A percentile compares a stretch with the other conserved stretches of the same genome.
Conservation (phyloP, 192 early-diverging fungal genomes). For the Dissophora ornata region DNA sequence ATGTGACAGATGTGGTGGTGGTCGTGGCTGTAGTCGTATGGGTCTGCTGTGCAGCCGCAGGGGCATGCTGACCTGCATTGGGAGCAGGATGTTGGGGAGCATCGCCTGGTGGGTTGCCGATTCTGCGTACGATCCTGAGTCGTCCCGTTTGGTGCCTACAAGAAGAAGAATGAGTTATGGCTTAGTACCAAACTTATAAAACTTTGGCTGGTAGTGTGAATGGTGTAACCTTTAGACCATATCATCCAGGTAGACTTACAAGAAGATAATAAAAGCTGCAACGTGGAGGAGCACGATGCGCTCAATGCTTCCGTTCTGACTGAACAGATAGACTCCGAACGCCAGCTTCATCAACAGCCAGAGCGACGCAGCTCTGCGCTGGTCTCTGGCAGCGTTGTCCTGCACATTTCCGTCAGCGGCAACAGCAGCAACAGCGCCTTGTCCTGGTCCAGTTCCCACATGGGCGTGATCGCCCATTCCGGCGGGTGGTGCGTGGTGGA, state of each 20-base stretch:
- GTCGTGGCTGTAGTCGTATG: conserved; percentile 11
- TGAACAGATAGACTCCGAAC: conserved; percentile 69
- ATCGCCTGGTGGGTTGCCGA: conserved; percentile 42
- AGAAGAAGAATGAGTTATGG: background rate
- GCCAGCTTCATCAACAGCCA: conserved; percentile 72
- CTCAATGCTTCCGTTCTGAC: conserved; percentile 68
- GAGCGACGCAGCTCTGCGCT: conserved; percentile 57
- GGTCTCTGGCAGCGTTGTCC: conserved; percentile 43
- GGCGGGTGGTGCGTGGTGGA: conserved; percentile 14
- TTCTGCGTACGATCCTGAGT: conserved; percentile 58
- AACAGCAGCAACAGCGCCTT: conserved; percentile 8
- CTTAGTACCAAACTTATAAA: too few relatives aligned
- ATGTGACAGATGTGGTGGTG: conserved; percentile 8
- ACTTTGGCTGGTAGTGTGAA: too few relatives aligned
- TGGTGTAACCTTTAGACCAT: too few relatives aligned
- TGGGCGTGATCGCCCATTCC: conserved; percentile 4
- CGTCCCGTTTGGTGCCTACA: conserved; percentile 65
- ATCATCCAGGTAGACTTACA: too few relatives aligned
- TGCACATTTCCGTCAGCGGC: conserved; percentile 27
- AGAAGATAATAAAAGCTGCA: conserved; percentile 50
- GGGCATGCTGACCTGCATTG: background rate
- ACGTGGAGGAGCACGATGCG: conserved; percentile 67
- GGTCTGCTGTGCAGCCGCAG: background rate
- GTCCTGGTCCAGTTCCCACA: conserved; percentile 14
- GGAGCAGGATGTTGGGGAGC: conserved; percentile 15